Percentiles rank a stretch among this genome's conserved stretches.
phyloP scores from a whole-genome alignment of 2,329 filamentous ascomycete species.

The Neopestalotiopsis sp. region DNA sequence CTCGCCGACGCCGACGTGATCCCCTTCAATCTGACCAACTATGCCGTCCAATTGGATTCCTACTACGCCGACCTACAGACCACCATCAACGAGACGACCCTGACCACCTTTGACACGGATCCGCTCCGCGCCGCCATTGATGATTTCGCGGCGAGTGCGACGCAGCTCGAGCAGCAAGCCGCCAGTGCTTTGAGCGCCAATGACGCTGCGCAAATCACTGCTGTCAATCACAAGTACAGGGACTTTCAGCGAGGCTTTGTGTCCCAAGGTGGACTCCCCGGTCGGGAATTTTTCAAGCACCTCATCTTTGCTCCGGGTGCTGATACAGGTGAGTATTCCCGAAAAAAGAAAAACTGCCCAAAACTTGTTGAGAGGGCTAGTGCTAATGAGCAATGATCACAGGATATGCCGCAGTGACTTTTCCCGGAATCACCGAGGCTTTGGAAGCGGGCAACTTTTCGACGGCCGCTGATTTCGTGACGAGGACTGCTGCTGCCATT shows the following conservation, averaged over 20 bases:
- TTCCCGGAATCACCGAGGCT: constrained; percentile 37
- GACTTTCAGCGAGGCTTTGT: constrained; percentile 56
- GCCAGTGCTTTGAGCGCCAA: constrained; percentile 33
- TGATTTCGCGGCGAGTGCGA: constrained; percentile 39
- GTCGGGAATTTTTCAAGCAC: constrained; percentile 51
- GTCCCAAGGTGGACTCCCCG: constrained; percentile 51
- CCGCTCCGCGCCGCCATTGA: constrained; percentile 45
- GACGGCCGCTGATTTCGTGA: constrained; percentile 34
- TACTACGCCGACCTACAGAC: constrained; percentile 45
- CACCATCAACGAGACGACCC: constrained; percentile 35
- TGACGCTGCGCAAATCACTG: constrained; percentile 37
- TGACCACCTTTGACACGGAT: constrained; percentile 42
- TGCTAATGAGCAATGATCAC: constrained; percentile 7
- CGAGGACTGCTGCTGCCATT: constrained; percentile 35
- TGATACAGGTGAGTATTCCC: constrained; percentile 47
- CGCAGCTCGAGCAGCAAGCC: constrained; percentile 40
- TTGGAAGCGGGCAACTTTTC: constrained; percentile 31
- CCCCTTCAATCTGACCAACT: constrained; percentile 47
- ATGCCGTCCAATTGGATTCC: constrained; percentile 43
- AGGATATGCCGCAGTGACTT: constrained; percentile 39
- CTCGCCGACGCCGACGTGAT: constrained; percentile 44
- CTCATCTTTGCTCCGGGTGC: constrained; percentile 53
- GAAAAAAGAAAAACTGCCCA: no score
- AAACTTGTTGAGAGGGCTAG: neutral
- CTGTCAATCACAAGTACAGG: constrained; percentile 52